Conservation (phyloP, 176 grass and related monocot species). For the Hyparrhenia diplandra region DNA sequence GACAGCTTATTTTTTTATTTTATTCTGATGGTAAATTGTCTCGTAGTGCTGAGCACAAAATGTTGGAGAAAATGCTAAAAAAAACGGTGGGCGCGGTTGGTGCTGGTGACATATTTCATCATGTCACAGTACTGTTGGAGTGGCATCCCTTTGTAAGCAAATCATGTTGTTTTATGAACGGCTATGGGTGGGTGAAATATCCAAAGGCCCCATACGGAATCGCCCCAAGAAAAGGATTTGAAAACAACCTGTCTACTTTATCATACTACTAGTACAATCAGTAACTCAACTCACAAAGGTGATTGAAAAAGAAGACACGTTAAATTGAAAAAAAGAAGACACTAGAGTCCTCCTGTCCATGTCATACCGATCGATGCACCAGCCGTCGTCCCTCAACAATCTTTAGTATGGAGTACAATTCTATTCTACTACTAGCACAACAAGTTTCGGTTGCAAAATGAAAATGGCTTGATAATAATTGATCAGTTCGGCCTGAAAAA, state of each 20-base stretch:
- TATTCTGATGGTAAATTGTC: not conserved
- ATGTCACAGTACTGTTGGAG: not conserved
- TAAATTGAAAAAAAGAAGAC: not conserved
- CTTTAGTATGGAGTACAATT: not conserved
- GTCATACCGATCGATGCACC: not conserved
- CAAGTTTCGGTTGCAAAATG: not conserved
- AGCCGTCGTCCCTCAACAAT: not conserved
- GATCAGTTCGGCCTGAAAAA: not conserved
- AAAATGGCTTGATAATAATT: not conserved
- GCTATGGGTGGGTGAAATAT: slow-evolving; percentile 9
- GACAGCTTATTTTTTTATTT: not conserved
- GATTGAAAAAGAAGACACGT: not conserved
- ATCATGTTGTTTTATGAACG: not conserved
- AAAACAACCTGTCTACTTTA: not conserved
- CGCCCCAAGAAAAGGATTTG: not conserved
- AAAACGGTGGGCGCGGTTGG: not conserved
- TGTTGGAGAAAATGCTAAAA: not conserved
- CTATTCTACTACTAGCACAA: not conserved
- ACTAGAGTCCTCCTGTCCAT: not conserved
- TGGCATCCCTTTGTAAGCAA: not conserved
- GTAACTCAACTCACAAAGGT: not conserved
- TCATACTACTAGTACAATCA: not conserved
- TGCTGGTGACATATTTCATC: not conserved
- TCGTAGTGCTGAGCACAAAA: not conserved
- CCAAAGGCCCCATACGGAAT: not conserved